phyloP scores from a whole-genome alignment of 2,329 filamentous ascomycete species.

The Onygenales sp. region DNA sequence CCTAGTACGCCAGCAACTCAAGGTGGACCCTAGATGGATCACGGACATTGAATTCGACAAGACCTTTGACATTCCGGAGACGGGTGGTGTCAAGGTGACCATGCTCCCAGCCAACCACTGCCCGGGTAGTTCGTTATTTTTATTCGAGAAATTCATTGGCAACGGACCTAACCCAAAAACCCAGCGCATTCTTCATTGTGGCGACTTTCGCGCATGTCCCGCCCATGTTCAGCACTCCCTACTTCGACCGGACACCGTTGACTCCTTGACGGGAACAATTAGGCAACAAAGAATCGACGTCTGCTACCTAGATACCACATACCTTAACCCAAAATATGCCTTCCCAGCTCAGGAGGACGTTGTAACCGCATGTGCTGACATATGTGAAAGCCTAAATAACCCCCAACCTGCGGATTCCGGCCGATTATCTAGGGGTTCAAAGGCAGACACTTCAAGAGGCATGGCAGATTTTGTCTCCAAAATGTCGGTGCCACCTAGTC shows the following conservation, averaged over 20 bases:
- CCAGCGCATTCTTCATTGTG: conserved; percentile 85
- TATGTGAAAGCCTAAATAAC: conserved; percentile 70
- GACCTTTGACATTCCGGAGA: conserved; percentile 67
- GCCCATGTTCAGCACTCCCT: conserved; percentile 75
- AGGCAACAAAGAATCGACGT: conserved; percentile 84
- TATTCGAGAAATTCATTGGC: conserved; percentile 72
- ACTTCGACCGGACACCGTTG: conserved; percentile 63
- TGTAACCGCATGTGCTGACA: conserved; percentile 74
- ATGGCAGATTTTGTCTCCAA: conserved; percentile 55
- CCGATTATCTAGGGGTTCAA: conserved; percentile 45
- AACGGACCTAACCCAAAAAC: conserved; percentile 50
- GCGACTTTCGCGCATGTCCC: conserved; percentile 86
- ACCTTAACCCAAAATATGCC: conserved; percentile 88
- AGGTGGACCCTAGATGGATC: conserved; percentile 77
- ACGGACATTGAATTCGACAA: conserved; percentile 78
- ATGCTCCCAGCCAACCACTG: conserved; percentile 98
- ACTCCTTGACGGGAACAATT: conserved; percentile 59
- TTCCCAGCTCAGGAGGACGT: conserved; percentile 87
- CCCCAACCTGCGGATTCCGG: conserved; percentile 46
- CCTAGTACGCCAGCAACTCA: conserved; percentile 74
- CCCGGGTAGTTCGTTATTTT: conserved; percentile 83
- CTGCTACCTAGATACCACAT: conserved; percentile 96
- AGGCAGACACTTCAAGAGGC: conserved; percentile 44
- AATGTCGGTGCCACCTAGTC: conserved; percentile 23
- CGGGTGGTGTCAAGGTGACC: conserved; percentile 73